These are phyloP conservation scores for Xylaria sp. DNA, from an alignment of 495 filamentous ascomycete genomes.

Conservation along the genomic window DNA sequence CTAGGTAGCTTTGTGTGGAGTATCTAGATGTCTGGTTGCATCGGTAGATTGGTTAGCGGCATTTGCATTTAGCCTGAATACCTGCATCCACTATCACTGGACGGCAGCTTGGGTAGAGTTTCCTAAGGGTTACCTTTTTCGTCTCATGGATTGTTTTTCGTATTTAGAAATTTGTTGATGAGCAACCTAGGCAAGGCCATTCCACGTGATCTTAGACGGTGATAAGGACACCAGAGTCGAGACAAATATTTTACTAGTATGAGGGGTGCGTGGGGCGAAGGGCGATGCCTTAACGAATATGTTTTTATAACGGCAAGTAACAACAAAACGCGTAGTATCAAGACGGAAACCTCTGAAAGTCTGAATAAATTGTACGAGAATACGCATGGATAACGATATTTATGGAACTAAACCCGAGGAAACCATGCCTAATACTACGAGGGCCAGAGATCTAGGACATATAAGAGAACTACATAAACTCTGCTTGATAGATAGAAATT, in stretches of 20 bases:
- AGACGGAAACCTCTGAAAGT: neutral
- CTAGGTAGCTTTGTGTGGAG: neutral
- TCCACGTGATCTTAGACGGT: neutral
- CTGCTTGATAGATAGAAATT: neutral
- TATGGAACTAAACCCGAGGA: neutral
- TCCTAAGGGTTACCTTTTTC: neutral
- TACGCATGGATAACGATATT: neutral
- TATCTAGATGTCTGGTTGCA: neutral
- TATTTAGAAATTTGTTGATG: slow-evolving; percentile 11
- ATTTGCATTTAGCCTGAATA: slow-evolving; percentile 40
- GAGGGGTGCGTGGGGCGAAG: neutral
- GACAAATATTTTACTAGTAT: neutral
- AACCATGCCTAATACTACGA: neutral
- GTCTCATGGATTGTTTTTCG: neutral
- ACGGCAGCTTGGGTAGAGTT: neutral
- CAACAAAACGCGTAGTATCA: neutral
- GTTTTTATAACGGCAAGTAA: neutral
- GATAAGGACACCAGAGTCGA: neutral
- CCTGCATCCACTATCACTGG: slow-evolving; percentile 29
- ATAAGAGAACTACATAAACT: neutral
- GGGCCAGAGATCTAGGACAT: neutral
- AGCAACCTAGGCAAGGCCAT: slow-evolving; percentile 9
- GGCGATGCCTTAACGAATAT: neutral
- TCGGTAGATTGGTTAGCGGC: neutral
- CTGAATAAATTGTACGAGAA: neutral